Evolutionary conservation across 345 rosid species (phyloP).

Genomic region (Acer campestre): DNA sequence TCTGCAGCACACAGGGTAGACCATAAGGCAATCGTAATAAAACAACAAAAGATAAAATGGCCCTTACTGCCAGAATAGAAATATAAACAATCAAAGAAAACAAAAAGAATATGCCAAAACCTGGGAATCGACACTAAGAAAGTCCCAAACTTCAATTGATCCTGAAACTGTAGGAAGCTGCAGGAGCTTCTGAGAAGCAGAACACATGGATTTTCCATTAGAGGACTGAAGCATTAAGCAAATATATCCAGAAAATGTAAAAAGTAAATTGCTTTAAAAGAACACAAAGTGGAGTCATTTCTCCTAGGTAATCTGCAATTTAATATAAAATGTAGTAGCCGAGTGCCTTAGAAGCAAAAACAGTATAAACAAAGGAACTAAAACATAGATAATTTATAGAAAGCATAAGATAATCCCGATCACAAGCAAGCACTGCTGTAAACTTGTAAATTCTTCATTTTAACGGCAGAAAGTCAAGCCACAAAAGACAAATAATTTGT

Average conservation of each 20-base stretch:
- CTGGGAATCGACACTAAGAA: conserved; percentile 98
- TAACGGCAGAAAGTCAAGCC: not conserved
- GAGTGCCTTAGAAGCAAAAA: not conserved
- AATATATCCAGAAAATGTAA: conserved; percentile 9
- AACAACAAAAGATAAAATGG: conserved; percentile 2
- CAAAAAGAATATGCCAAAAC: conserved; percentile 42
- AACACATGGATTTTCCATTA: conserved; percentile 15
- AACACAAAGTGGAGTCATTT: not conserved
- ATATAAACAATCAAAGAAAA: conserved; percentile 12
- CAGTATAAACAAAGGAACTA: not conserved
- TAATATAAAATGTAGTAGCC: not conserved
- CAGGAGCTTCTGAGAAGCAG: conserved; percentile 70
- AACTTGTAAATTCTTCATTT: not conserved
- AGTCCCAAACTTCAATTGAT: conserved; percentile 99
- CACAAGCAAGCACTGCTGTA: not conserved
- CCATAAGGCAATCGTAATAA: conserved; percentile 12
- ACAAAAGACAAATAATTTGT: not conserved
- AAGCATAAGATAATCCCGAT: not conserved
- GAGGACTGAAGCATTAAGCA: conserved; percentile 5
- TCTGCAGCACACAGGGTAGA: conserved; percentile 58
- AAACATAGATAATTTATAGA: not conserved
- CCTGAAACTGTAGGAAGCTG: conserved; percentile 92
- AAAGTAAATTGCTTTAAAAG: not conserved
- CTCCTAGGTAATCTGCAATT: not conserved
- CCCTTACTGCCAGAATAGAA: not conserved